Evolutionary conservation across 108 stramenopile species (phyloP), one percentile per base, ranked within the genome.

Genomic region (Schizochytrium sp.): DNA sequence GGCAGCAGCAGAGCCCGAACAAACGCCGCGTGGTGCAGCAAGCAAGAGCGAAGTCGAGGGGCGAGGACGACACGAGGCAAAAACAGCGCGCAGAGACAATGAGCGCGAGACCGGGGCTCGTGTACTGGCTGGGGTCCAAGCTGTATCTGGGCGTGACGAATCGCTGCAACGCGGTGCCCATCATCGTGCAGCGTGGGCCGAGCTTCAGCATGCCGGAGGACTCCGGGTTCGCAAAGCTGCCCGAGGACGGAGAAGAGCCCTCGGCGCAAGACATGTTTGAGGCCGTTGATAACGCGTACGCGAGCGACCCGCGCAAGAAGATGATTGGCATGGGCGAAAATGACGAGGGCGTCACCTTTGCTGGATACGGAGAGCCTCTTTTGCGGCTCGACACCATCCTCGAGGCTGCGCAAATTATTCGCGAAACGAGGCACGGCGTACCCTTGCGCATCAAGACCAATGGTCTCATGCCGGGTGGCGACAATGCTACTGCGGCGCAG

Each of bases 381-480:
- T 18, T 89, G 51, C 45, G 88, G 41, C 72, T 83, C 48, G 60
- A 89, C 16, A 48, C 72, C 21, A 72, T 89, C 51, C 10, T 16
- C 12, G 88, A 89, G 21, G 72, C 72, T 48, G 88, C 88, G 48
- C 16, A 55, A 25, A 10, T 89, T 14, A 89, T 89, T 28, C 59
- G 34, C 29, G 88, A 89, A 23, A 69, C 8, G 21, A 19, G 88
- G 23, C 88, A 89, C 55, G 88, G 88, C 16, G 41, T 89, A 0
- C 88, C 88, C 5, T 25, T 89, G 41, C 88, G 88, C 51, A 28
- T 89, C 72, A 89, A 71, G 60, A 89, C 88, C 71, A 89, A 71
- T 72, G 88, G 88, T 0, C 88, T 89, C n/a, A 72, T 89, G 8
- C 72, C 60, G 16, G 72, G 72, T 28, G 59, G 43, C 28, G 88